Base-by-base conservation (phyloP, 2,329 filamentous ascomycete species). In the Tolypocladium tropicale region DNA sequence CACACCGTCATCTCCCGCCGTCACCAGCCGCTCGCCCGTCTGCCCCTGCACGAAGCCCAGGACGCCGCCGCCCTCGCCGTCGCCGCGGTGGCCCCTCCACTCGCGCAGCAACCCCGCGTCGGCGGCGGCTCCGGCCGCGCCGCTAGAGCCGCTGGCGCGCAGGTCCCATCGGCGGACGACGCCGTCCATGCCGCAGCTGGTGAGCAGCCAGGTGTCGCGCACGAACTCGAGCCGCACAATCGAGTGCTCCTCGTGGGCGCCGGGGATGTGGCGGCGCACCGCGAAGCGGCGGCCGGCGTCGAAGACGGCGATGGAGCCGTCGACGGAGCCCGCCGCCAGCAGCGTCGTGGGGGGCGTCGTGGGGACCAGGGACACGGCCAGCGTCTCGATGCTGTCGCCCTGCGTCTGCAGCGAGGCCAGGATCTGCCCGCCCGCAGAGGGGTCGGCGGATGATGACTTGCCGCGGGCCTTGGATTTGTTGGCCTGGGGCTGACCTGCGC, bases 201-300 rank as follows among this genome's bases (percentile, higher is more conserved):
- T 97, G 54, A 97, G 76, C 59, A 95, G 67, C 85, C 83, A 93
- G 60, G 65, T 67, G 61, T 73, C 69, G 67, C 77, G 77, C 57
- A 95, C 82, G 66, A 96, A 99, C 58, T 96, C 90, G 5, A 97
- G 84, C 73, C 95, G 93, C 59, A 97, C 93, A 23, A 99, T 90
- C 1, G 90, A 87, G 65, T 88, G 87, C n/a, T 90, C 88, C 61
- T 92, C 88, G 69, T 95, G 93, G 1, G 90, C 92, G 53, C 88
- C 87, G 53, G 81, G 79, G 61, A 97, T 89, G 67, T 91, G 85
- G 55, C 90, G 78, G 53, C 94, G 81, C n/a, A 95, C 83, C 3
- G 91, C 89, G 67, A 96, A 97, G 54, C 89, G 85, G 63, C 94
- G 86, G 48, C 87, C 84, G 0, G 88, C 86, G 71, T 99, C 94